Conservation (phyloP, 176 grass and related monocot genomes). For the Triticum aestivum region DNA sequence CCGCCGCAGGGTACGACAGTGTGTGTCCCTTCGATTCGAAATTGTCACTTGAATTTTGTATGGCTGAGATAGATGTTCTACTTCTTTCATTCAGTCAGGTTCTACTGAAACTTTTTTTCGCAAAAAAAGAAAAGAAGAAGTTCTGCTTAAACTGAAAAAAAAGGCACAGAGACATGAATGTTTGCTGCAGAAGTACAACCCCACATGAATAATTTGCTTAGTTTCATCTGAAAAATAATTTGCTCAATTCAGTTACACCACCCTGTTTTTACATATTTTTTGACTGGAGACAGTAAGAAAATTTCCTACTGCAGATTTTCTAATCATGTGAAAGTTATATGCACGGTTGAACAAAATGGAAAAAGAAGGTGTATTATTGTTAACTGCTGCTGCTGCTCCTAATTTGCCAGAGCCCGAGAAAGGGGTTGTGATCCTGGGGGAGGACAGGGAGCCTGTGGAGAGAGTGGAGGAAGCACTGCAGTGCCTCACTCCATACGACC, state of each 20-base stretch:
- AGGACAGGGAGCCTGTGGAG: conserved; percentile 61
- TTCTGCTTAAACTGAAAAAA: neutral
- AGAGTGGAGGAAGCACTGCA: conserved; percentile 50
- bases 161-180: neutral
- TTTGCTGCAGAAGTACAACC: neutral
- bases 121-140: too few species aligned
- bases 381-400: neutral
- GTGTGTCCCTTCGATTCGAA: neutral
- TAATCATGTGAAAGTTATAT: neutral
- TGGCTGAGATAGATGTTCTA: neutral
- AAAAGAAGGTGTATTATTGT: neutral
- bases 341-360: too few species aligned
- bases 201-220: neutral
- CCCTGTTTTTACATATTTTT: neutral
- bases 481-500: conserved; percentile 48
- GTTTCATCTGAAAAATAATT: too few species aligned
- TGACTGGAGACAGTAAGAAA: neutral
- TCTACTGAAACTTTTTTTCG: neutral
- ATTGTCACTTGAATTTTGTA: neutral
- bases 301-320: neutral
- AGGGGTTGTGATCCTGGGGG: conserved; percentile 50
- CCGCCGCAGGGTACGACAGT: conserved; percentile 58
- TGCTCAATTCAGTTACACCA: neutral
- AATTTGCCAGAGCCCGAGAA: conserved; percentile 64
- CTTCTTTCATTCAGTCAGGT: neutral